Base-by-base conservation (phyloP, 352 stramenopile genomes). In the Phytopythium oedochilum region DNA sequence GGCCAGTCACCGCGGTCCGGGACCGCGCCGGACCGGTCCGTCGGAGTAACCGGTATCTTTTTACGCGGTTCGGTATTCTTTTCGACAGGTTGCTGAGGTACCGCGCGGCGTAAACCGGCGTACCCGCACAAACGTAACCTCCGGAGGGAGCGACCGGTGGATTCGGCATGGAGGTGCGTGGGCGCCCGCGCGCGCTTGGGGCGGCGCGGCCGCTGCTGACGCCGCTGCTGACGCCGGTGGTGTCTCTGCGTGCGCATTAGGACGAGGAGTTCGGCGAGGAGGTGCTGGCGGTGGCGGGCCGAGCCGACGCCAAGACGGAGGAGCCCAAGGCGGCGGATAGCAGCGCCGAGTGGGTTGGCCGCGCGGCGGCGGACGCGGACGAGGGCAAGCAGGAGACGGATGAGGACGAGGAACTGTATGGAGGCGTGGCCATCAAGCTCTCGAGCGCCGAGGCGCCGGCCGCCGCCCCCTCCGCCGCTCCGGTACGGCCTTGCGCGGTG, bases 181-280 rank as follows among this genome's bases (percentile, higher is more conserved):
- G 17, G 9, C 5, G 5, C 32, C 32, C 32, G n/a, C n/a, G n/a
- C n/a, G n/a, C n/a, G 34, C 8, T 11, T 1, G 34, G 20, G 32
- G 34, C 22, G 15, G 31, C 36, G 32, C 12, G 34, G 14, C n/a
- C n/a, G n/a, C n/a, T n/a, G n/a, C n/a, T n/a, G n/a, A n/a, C n/a
- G n/a, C n/a, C n/a, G n/a, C n/a, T n/a, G n/a, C n/a, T n/a, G n/a
- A n/a, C n/a, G n/a, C n/a, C n/a, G n/a, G n/a, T n/a, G 29, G 29
- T 42, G 2, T 42, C 17, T 17, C 6, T 47, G 10, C 14, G 42
- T 52, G 14, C 14, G 25, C 49, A 20, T 26, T 57, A 90, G 71
- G 83, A 93, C 66, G 81, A 90, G 50, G 83, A 91, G 26, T 93
- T 91, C 55, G 81, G 81, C 2, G 81, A 90, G 42, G 79, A 91